A percentile compares a stretch with the other conserved stretches of the same genome.
Conservation (phyloP, 805 yeast species). For the Phaffomyces thermotolerans region DNA sequence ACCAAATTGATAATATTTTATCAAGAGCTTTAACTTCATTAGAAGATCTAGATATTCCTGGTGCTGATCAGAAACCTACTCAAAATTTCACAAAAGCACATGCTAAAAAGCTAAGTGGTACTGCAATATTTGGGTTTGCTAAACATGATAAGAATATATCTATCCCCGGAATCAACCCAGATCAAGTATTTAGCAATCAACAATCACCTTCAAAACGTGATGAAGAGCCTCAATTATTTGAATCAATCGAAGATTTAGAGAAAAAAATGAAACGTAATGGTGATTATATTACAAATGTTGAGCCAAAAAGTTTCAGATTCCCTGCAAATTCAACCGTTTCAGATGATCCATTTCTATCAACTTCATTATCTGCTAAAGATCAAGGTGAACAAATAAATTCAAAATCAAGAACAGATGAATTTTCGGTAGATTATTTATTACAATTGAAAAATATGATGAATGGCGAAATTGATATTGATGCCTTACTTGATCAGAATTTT, state of each 20-base stretch:
- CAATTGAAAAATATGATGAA: slow-evolving; percentile 18
- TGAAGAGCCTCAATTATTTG: slow-evolving; percentile 16
- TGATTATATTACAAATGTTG: slow-evolving; percentile 39
- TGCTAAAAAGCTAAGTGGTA: slow-evolving; percentile 62
- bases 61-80: slow-evolving; percentile 15
- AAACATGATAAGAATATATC: slow-evolving; percentile 59
- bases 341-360: slow-evolving; percentile 7
- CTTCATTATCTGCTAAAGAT: neutral
- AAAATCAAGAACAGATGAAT: slow-evolving; percentile 17
- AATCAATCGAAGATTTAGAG: slow-evolving; percentile 14
- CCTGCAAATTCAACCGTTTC: slow-evolving; percentile 31
- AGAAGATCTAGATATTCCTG: slow-evolving; percentile 60
- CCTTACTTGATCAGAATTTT: slow-evolving; percentile 8
- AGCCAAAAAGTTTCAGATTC: slow-evolving; percentile 48
- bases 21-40: slow-evolving; percentile 48
- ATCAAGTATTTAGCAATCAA: slow-evolving; percentile 8
- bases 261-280: neutral
- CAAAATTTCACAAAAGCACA: slow-evolving; percentile 29
- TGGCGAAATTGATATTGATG: slow-evolving; percentile 17
- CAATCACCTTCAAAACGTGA: neutral
- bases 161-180: slow-evolving; percentile 39
- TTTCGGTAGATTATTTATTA: slow-evolving; percentile 23
- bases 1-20: slow-evolving; percentile 39
- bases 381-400: neutral
- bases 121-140: slow-evolving; percentile 70